Evolutionary conservation across 2,329 filamentous ascomycete species (phyloP).

Genomic region (Colletotrichum brevisporum): DNA sequence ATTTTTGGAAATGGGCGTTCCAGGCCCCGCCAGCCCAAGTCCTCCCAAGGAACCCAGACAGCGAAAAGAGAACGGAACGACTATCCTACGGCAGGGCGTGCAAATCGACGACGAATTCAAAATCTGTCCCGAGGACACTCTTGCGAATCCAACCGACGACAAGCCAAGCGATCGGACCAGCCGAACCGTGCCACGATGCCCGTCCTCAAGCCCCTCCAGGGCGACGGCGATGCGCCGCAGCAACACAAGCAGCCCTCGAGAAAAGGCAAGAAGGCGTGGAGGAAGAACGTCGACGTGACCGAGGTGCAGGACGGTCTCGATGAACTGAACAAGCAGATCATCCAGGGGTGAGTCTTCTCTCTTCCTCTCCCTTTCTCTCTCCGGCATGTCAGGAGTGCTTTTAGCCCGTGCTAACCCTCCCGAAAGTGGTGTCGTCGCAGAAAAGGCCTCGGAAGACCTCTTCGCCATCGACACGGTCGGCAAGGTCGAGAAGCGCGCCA

Average conservation of each 20-base stretch:
- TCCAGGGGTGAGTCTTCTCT: constrained; percentile 77
- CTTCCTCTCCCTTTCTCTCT: no score
- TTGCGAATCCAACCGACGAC: background rate
- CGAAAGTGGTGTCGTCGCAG: constrained; percentile 83
- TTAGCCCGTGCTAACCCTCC: constrained; percentile 4
- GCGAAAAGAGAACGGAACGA: constrained; percentile 15
- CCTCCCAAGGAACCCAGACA: constrained; percentile 13
- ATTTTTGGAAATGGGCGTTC: constrained; percentile 31
- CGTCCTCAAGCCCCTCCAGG: constrained; percentile 63
- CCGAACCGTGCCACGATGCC: constrained; percentile 60
- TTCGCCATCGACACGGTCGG: constrained; percentile 87
- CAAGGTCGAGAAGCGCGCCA: constrained; percentile 75
- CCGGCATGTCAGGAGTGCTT: background rate
- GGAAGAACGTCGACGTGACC: constrained; percentile 96
- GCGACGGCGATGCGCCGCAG: constrained; percentile 74
- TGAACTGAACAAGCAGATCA: constrained; percentile 88
- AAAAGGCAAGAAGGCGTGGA: constrained; percentile 99
- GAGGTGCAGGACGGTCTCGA: constrained; percentile 88
- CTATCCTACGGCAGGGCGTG: constrained; percentile 12
- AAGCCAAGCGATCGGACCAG: background rate
- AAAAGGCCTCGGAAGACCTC: constrained; percentile 86
- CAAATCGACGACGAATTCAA: constrained; percentile 14
- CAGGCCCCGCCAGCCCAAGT: constrained; percentile 30
- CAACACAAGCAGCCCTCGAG: constrained; percentile 91
- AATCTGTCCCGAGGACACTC: background rate